These are phyloP conservation scores for Pseudozyma flocculosa DNA, from an alignment of 1,284 basidiomycete species.

Conservation along the genomic window DNA sequence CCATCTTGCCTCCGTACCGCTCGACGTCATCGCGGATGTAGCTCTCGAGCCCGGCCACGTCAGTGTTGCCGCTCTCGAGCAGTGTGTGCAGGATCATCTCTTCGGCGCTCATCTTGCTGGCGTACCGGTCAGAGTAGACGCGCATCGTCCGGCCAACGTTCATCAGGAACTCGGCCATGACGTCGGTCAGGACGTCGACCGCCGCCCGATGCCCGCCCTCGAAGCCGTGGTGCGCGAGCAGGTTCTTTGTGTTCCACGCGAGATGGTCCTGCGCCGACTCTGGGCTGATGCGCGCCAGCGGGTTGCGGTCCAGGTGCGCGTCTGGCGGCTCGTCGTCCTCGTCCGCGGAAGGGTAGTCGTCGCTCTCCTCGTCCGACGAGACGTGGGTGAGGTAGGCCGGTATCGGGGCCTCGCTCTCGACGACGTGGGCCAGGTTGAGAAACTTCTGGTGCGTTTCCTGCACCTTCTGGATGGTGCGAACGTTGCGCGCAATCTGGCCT, in stretches of 20 bases:
- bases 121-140: conserved; percentile 78
- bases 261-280: conserved; percentile 35
- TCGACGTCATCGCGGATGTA: conserved; percentile 88
- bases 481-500: conserved; percentile 43
- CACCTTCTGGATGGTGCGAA: conserved; percentile 46
- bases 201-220: conserved; percentile 60
- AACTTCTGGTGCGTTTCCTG: conserved; percentile 51
- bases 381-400: conserved; percentile 44
- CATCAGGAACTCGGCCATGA: conserved; percentile 76
- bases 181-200: conserved; percentile 76
- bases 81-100: conserved; percentile 89
- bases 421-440: conserved; percentile 39
- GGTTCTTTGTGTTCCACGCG: conserved; percentile 30
- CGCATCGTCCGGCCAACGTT: conserved; percentile 85
- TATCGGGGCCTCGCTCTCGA: conserved; percentile 50
- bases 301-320: conserved; percentile 3
- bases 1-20: conserved; percentile 73
- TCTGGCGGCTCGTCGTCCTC: conserved; percentile 20
- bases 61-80: conserved; percentile 78
- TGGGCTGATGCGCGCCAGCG: conserved; percentile 12
- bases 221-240: conserved; percentile 54
- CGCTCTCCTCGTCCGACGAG: conserved; percentile 46
- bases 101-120: conserved; percentile 76
- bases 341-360: conserved; percentile 31
- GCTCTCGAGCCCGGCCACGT: conserved; percentile 74